Evolutionary conservation across 139 green algal species (phyloP).

Genomic region (Asterochloris erici): DNA sequence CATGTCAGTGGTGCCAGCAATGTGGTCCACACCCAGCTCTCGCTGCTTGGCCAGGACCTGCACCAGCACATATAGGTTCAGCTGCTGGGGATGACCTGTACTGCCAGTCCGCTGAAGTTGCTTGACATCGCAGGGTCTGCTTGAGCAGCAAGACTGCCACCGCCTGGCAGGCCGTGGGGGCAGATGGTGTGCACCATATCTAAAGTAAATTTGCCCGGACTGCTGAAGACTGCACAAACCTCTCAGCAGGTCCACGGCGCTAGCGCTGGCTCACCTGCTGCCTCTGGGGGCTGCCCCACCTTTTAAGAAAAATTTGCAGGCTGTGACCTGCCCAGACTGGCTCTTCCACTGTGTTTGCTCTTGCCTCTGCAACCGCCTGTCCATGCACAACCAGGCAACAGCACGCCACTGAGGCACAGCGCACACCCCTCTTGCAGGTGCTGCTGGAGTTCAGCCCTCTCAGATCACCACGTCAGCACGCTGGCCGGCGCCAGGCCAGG

Average conservation of each 20-base stretch:
- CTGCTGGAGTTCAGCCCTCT: too few species aligned
- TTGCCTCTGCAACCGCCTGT: too few species aligned
- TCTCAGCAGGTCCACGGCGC: neutral
- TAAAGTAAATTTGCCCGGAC: neutral
- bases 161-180: neutral
- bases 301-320: too few species aligned
- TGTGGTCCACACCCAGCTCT: conserved; percentile 13
- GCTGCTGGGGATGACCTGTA: neutral
- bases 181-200: neutral
- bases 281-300: too few species aligned
- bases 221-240: neutral
- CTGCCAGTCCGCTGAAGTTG: neutral
- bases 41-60: conserved; percentile 18
- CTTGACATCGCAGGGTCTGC: neutral
- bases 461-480: too few species aligned
- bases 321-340: too few species aligned
- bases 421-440: too few species aligned
- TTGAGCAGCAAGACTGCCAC: neutral
- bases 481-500: too few species aligned
- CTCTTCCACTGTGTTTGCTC: too few species aligned
- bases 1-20: conserved; percentile 23
- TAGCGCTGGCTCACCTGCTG: too few species aligned
- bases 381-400: too few species aligned
- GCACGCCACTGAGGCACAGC: too few species aligned
- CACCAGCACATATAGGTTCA: neutral